Base-by-base conservation (phyloP, 169 alveolate genomes). In the Theileria annulata region DNA sequence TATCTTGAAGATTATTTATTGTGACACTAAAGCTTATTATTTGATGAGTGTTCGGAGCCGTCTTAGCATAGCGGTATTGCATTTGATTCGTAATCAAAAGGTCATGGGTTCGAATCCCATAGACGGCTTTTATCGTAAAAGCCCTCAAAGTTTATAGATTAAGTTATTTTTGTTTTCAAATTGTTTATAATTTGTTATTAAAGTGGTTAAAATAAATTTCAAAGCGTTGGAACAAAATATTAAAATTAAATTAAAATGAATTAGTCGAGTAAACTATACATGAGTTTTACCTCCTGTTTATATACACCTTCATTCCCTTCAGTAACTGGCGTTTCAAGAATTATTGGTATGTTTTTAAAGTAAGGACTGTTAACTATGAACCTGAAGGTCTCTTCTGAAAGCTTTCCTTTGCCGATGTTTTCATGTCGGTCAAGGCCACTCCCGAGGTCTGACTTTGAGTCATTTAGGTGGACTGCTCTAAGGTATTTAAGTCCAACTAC, bases 391-490 rank as follows among this genome's bases (percentile, higher is more conserved):
- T 92, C 96, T 71, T 88, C 42, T 17, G 96, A 92, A 19, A 94
- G 82, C 71, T 89, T 92, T 35, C 97, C 97, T 42, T 91, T 92
- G 33, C 97, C 97, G 13, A 94, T 79, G 75, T 93, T 93, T 84
- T 94, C 97, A 80, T 94, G 97, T 21, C 97, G 86, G 72, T 94
- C 97, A 59, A 93, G 70, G 31, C 97, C 97, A 63, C 95, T 89
- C 21, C 93, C 91, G 21, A 92, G 85, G 68, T 92, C 95, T 0
- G 96, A 88, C 73, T 94, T 94, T 12, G 96, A 94, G 80, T 94
- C 97, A 79, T 94, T 94, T 47, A 94, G 63, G 75, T 94, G 97
- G 69, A 94, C 94, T n/a, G 95, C 97, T 51, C 69, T 81, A 15
- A 94, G 92, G 77, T 91, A 94, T 31, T 86, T 87, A 69, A 88